These are phyloP conservation scores for Amanita brunnescens DNA, from an alignment of 768 basidiomycete species.

Conservation along the genomic window DNA sequence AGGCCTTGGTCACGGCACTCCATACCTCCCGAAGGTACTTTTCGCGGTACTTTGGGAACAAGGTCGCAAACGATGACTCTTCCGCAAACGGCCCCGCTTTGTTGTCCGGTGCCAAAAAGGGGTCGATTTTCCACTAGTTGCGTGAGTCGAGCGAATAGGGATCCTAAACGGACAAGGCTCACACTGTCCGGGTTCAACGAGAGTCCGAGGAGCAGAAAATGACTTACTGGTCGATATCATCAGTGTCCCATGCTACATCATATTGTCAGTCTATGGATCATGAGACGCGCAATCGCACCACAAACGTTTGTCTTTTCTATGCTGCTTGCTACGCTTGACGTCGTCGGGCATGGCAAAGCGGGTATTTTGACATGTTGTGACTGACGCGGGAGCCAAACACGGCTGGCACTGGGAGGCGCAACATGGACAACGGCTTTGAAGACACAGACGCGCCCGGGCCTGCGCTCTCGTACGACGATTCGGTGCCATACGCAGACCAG, in stretches of 20 bases:
- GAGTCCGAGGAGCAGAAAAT: conserved; percentile 4
- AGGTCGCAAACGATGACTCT: conserved; percentile 95
- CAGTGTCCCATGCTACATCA: conserved; percentile 90
- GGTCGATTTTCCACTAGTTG: conserved; percentile 78
- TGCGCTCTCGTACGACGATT: conserved; percentile 46
- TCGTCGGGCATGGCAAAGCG: conserved; percentile 15
- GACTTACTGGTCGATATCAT: conserved; percentile 95
- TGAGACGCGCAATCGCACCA: conserved; percentile 6
- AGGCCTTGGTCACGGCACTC: conserved; percentile 78
- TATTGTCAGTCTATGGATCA: conserved; percentile 9
- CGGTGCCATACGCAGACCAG: conserved; percentile 50
- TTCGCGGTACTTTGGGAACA: conserved; percentile 98
- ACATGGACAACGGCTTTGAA: conserved; percentile 43
- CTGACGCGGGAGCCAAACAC: no score
- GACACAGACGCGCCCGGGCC: conserved; percentile 15
- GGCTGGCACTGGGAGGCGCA: no score
- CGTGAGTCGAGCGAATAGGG: neutral
- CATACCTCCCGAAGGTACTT: conserved; percentile 93
- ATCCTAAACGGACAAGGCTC: conserved; percentile 15
- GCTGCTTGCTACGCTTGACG: conserved; percentile 79
- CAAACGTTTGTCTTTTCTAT: conserved; percentile 94
- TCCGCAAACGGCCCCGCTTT: conserved; percentile 80
- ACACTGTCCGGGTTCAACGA: conserved; percentile 28
- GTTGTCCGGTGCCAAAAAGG: conserved; percentile 69
- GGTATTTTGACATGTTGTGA: neutral